Percentiles rank a stretch among this genome's conserved stretches.
These are phyloP conservation scores for Albizia julibrissin DNA, from an alignment of 306 rosid species.

Conservation along the genomic window DNA sequence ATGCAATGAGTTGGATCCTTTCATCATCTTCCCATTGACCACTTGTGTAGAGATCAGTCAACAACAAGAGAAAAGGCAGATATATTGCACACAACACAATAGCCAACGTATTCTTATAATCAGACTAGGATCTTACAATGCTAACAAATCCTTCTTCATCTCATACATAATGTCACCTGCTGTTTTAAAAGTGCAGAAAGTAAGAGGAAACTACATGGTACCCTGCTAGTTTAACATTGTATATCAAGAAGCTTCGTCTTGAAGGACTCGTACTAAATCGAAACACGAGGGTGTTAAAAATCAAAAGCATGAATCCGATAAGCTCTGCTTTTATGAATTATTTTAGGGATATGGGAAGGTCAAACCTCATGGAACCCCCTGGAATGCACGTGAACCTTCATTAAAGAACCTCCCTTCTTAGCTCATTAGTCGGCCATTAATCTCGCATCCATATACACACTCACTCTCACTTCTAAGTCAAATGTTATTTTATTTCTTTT, in stretches of 20 bases:
- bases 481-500: conserved; percentile 25
- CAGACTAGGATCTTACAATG: background rate
- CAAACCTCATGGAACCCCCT: conserved; percentile 5
- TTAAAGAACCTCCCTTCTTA: conserved; percentile 22
- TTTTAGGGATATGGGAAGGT: background rate
- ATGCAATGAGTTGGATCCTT: background rate
- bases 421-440: conserved; percentile 24
- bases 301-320: background rate
- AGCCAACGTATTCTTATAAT: background rate
- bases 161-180: background rate
- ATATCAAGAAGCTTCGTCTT: background rate
- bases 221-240: background rate
- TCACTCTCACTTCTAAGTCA: conserved; percentile 36
- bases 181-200: background rate
- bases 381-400: conserved; percentile 44
- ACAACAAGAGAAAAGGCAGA: background rate
- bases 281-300: conserved; percentile 1
- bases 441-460: conserved; percentile 28
- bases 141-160: background rate
- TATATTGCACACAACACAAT: background rate
- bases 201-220: conserved; percentile 4
- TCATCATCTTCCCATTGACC: background rate
- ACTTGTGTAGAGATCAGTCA: no score
- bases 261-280: background rate
- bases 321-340: background rate